Conservation (phyloP, 768 basidiomycete species). For the Auricularia sp. region DNA sequence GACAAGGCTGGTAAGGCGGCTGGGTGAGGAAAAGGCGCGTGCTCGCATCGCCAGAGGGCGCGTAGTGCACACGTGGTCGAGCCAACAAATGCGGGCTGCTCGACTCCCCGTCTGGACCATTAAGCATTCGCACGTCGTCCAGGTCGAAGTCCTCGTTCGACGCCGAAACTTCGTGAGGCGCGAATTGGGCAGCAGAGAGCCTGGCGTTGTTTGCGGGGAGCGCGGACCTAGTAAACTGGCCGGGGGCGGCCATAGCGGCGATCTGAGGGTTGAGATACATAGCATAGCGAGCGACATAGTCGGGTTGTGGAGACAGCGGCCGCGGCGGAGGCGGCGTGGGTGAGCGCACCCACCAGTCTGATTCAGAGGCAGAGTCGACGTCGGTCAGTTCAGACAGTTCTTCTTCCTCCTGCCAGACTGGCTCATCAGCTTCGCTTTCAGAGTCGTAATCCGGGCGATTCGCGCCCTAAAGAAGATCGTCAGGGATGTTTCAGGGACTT, state of each 20-base stretch:
- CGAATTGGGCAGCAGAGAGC: neutral
- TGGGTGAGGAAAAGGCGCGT: neutral
- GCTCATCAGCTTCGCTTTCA: neutral
- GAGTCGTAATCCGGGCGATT: neutral
- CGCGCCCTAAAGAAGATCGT: too few relatives aligned
- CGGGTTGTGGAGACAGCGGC: neutral
- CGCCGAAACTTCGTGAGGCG: neutral
- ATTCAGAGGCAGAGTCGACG: neutral
- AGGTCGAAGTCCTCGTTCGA: neutral
- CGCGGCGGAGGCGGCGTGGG: neutral
- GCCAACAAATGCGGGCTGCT: neutral
- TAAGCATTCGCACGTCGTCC: neutral
- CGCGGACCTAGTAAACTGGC: neutral
- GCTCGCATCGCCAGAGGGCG: neutral
- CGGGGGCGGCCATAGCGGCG: neutral
- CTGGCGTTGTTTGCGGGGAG: neutral
- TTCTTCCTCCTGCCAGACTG: neutral
- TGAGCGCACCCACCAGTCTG: neutral
- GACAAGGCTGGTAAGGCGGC: neutral
- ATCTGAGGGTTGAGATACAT: neutral
- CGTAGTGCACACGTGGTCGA: neutral
- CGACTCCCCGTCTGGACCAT: neutral
- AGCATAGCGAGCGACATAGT: neutral
- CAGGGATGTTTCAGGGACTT: too few relatives aligned
- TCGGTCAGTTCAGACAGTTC: neutral